phyloP scores from a whole-genome alignment of 2,329 filamentous ascomycete species.

The Dactylella cylindrospora region DNA sequence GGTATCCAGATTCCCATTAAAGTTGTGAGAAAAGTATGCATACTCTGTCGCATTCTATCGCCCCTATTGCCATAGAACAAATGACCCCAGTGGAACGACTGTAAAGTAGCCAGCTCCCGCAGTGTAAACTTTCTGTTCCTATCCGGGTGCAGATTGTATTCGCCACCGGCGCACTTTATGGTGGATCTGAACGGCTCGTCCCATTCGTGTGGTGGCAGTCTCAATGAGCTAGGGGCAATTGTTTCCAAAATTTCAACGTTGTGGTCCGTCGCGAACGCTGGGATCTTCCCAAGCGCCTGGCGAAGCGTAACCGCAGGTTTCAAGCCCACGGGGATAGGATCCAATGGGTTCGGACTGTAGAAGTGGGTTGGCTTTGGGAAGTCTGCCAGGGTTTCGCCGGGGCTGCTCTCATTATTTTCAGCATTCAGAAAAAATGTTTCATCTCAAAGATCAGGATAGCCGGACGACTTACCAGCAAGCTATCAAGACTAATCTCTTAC shows the following conservation, averaged over 20 bases:
- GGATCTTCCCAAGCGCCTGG: slow-evolving; percentile 54
- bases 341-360: slow-evolving; percentile 49
- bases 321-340: slow-evolving; percentile 48
- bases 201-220: slow-evolving; percentile 44
- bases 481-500: slow-evolving; percentile 58
- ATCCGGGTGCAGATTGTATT: slow-evolving; percentile 65
- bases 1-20: no score
- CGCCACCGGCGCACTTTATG: slow-evolving; percentile 65
- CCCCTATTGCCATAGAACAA: slow-evolving; percentile 55
- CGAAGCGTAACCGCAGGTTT: slow-evolving; percentile 53
- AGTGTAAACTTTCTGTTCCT: slow-evolving; percentile 66
- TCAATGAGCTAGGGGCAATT: slow-evolving; percentile 51
- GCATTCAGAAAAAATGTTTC: not conserved
- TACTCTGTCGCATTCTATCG: slow-evolving; percentile 41
- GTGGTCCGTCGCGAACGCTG: slow-evolving; percentile 50
- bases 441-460: slow-evolving; percentile 4
- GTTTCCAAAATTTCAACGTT: slow-evolving; percentile 49
- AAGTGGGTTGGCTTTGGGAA: slow-evolving; percentile 66
- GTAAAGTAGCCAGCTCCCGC: slow-evolving; percentile 68
- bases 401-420: slow-evolving; percentile 55
- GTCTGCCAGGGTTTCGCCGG: slow-evolving; percentile 68
- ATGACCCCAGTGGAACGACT: slow-evolving; percentile 68
- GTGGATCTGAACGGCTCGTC: slow-evolving; percentile 52
- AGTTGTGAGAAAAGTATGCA: not conserved
- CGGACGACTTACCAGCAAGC: slow-evolving; percentile 57